Conservation (phyloP, 208 protist genomes). For the Wallacemonas sp. region DNA sequence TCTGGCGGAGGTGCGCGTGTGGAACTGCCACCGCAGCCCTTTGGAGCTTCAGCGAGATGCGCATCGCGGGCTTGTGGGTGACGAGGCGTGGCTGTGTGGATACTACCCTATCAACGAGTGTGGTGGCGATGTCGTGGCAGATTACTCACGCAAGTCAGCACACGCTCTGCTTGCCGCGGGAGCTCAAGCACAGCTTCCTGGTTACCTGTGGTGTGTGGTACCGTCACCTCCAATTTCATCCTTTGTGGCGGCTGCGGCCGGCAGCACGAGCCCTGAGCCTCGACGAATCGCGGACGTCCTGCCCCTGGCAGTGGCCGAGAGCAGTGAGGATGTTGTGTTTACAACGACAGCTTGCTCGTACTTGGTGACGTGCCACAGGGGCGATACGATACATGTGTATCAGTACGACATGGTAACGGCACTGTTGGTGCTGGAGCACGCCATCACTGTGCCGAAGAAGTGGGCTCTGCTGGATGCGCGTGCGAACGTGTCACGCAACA, state of each 20-base stretch:
- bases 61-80: constrained; percentile 44
- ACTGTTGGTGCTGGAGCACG: neutral
- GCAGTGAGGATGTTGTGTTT: constrained; percentile 55
- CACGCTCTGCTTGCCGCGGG: constrained; percentile 47
- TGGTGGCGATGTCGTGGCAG: constrained; percentile 68
- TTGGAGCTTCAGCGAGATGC: constrained; percentile 71
- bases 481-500: neutral
- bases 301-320: constrained; percentile 56
- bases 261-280: neutral
- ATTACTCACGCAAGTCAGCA: constrained; percentile 51
- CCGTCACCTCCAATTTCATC: constrained; percentile 2
- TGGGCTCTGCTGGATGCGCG: constrained; percentile 5
- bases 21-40: constrained; percentile 52
- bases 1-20: constrained; percentile 81
- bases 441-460: neutral
- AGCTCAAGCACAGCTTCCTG: neutral
- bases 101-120: constrained; percentile 87
- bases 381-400: constrained; percentile 6
- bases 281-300: constrained; percentile 69
- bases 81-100: constrained; percentile 52
- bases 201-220: constrained; percentile 4
- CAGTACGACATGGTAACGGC: neutral
- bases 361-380: constrained; percentile 22
- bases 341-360: constrained; percentile 46
- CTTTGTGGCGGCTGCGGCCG: neutral